phyloP scores from a whole-genome alignment of 352 stramenopile genomes.

The Globisporangium nunn region DNA sequence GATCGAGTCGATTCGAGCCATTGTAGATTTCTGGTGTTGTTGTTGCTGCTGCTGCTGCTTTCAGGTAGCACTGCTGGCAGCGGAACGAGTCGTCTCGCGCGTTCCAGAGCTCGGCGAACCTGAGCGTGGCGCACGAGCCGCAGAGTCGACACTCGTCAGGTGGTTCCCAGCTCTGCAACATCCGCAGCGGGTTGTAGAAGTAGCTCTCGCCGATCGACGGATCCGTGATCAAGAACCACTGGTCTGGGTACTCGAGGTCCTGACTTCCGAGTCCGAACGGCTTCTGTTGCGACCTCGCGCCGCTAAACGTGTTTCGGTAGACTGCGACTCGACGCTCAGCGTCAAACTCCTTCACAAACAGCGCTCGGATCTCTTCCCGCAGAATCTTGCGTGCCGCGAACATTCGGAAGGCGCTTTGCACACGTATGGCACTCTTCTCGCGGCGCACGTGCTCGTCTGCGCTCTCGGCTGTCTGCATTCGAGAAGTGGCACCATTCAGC shows the following conservation, averaged over 20 bases:
- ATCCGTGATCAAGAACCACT: slow-evolving; percentile 55
- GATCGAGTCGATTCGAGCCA: background rate
- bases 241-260: slow-evolving; percentile 48
- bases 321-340: slow-evolving; percentile 19
- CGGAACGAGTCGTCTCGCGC: slow-evolving; percentile 31
- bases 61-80: slow-evolving; percentile 33
- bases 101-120: slow-evolving; percentile 53
- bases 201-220: slow-evolving; percentile 37
- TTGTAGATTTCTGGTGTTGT: no score
- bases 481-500: background rate
- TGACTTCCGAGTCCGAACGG: slow-evolving; percentile 43
- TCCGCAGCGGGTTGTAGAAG: slow-evolving; percentile 58
- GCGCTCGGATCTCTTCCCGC: slow-evolving; percentile 31
- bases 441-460: slow-evolving; percentile 22
- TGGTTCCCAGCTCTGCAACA: slow-evolving; percentile 50
- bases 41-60: slow-evolving; percentile 18
- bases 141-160: slow-evolving; percentile 49
- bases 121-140: slow-evolving; percentile 14
- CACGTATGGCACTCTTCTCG: slow-evolving; percentile 30
- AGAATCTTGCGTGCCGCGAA: slow-evolving; percentile 45
- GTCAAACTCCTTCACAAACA: slow-evolving; percentile 62
- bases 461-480: slow-evolving; percentile 32
- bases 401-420: slow-evolving; percentile 57
- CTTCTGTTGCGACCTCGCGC: slow-evolving; percentile 30
- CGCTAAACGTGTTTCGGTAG: slow-evolving; percentile 52